Percentiles rank a stretch among this genome's conserved stretches.
phyloP scores from a whole-genome alignment of 345 rosid genomes.

The Abelmoschus esculentus region DNA sequence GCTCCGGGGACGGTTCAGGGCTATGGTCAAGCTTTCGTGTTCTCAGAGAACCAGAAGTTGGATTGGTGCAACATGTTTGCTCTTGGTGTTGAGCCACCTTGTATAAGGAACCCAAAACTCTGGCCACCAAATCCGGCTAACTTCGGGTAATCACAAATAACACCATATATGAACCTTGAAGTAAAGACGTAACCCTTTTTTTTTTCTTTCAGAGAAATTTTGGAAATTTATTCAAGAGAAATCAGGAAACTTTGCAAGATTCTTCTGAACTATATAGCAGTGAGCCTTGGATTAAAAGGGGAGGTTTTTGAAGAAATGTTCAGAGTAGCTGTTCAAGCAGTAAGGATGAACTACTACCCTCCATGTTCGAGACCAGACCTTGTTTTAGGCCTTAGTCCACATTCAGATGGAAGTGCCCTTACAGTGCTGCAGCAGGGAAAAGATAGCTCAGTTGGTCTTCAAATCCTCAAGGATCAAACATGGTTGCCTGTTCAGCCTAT shows the following conservation, averaged over 20 bases:
- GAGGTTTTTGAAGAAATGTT: conserved; percentile 62
- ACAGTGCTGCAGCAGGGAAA: conserved; percentile 81
- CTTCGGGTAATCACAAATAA: conserved; percentile 40
- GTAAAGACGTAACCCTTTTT: not conserved
- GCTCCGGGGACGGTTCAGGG: conserved; percentile 90
- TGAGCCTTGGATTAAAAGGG: conserved; percentile 52
- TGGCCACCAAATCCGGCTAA: conserved; percentile 72
- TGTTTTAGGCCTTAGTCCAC: conserved; percentile 91
- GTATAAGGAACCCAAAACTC: conserved; percentile 59
- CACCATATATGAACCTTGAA: not conserved
- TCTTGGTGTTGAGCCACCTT: conserved; percentile 75
- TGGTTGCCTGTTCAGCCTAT: conserved; percentile 66
- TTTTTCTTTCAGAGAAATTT: conserved; percentile 40
- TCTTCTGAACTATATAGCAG: conserved; percentile 50
- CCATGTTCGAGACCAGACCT: conserved; percentile 94
- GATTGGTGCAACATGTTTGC: conserved; percentile 99
- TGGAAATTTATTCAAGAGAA: conserved; percentile 58
- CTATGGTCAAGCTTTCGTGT: conserved; percentile 90
- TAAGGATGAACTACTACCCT: conserved; percentile 96
- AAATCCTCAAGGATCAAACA: conserved; percentile 59
- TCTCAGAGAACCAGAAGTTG: conserved; percentile 88
- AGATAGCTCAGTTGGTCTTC: conserved; percentile 64
- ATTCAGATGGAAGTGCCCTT: conserved; percentile 96
- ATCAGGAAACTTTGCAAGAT: conserved; percentile 59
- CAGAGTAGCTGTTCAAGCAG: conserved; percentile 81